Evolutionary conservation across 495 filamentous ascomycete species (phyloP).

Genomic region (Alectoria sarmentosa): DNA sequence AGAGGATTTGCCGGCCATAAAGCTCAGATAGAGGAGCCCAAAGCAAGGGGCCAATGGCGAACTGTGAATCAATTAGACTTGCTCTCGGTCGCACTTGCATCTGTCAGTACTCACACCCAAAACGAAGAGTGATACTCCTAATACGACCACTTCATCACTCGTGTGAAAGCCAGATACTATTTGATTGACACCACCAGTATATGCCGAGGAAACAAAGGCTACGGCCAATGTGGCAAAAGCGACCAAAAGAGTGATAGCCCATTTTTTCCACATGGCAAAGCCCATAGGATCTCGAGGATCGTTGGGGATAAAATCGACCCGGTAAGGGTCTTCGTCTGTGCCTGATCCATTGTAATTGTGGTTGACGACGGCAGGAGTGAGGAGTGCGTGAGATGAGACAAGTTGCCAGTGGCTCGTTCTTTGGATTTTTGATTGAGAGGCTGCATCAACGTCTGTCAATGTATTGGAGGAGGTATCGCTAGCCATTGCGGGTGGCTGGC

Average conservation of each 20-base stretch:
- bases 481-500: not conserved
- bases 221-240: slow-evolving; percentile 67
- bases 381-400: slow-evolving; percentile 45
- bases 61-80: slow-evolving; percentile 23
- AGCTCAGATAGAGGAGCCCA: slow-evolving; percentile 64
- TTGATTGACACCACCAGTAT: slow-evolving; percentile 60
- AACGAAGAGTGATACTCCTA: slow-evolving; percentile 69
- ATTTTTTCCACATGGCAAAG: slow-evolving; percentile 57
- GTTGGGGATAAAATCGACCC: slow-evolving; percentile 64
- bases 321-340: slow-evolving; percentile 65
- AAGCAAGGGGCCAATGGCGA: slow-evolving; percentile 41
- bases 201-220: slow-evolving; percentile 70
- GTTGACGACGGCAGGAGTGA: slow-evolving; percentile 30
- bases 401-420: slow-evolving; percentile 34
- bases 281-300: slow-evolving; percentile 67
- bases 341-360: slow-evolving; percentile 60
- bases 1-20: slow-evolving; percentile 66
- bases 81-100: slow-evolving; percentile 19
- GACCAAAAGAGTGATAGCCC: slow-evolving; percentile 57
- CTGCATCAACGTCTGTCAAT: not conserved
- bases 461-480: slow-evolving; percentile 10
- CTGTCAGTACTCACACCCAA: slow-evolving; percentile 58
- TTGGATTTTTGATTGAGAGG: not conserved
- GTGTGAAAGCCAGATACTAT: slow-evolving; percentile 54
- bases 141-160: slow-evolving; percentile 51